Evolutionary conservation across 108 stramenopile species (phyloP), one percentile per base, ranked within the genome.

Genomic region (Pseudonitzschia delicatissima): DNA sequence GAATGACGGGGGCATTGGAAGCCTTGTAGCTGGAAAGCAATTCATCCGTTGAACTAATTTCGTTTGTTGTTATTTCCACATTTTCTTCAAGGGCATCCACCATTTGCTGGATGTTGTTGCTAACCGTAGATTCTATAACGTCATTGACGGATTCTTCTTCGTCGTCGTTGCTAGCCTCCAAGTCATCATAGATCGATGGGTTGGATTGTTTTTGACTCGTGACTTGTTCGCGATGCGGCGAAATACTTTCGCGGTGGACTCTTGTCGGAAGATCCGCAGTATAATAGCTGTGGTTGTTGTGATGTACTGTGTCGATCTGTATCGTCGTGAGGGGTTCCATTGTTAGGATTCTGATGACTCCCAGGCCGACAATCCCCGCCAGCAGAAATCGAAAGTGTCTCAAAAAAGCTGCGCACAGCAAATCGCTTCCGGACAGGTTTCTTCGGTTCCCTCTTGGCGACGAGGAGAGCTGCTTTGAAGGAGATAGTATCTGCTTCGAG

Each of bases 351-450:
- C 51, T 23, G 13, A 28, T 20, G 7, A 59, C 9, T 5, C 33
- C 58, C 9, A 59, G 8, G 11, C 34, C 34, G 5, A 34, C 34
- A 1, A 39, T 34, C 35, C 34, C 58, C 37, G 21, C 18, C 35
- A 36, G 13, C 5, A 59, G 5, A 15, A 15, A 59, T 32, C 36
- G 34, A 34, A 32, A 32, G 58, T 59, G 5, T 59, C 58, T 7
- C 34, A 59, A 21, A 39, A 59, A 59, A 13, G 13, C 15, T 35
- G 58, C 58, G n/a, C 58, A 59, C 5, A 59, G 12, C 5, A 59
- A 8, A 4, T 59, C 58, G 1, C 9, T 37, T 17, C 20, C 21
- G 32, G 32, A 36, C 5, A 6, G 35, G 5, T 59, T 35, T 32
- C 36, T 39, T 32, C 58, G 18, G 29, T 53, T 53, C 27, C 51